Base-by-base conservation (phyloP, 1,284 basidiomycete species). In the Moniliophthora roreri region DNA sequence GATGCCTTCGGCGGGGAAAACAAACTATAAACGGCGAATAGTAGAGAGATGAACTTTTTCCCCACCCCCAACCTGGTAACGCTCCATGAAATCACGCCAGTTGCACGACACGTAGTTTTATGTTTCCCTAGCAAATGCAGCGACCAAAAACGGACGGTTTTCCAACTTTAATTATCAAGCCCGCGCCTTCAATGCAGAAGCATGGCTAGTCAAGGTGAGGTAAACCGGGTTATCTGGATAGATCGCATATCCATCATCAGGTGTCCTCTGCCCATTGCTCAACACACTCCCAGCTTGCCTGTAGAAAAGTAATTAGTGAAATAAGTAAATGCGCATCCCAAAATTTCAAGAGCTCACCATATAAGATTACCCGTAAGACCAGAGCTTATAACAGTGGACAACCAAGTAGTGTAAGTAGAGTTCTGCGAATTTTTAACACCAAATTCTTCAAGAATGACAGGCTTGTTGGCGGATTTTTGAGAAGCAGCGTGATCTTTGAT, bases 281-380 rank as follows among this genome's bases (percentile, higher is more conserved):
- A 46, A 24, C 8, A 46, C 26, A 24, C 11, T 28, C 2, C 44
- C 44, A 18, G 44, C 44, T 46, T 46, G 44, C 44, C 44, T 46
- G 21, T 15, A 46, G 10, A 46, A 40, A 9, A 16, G 9, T 4
- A 32, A 28, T 16, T 46, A 6, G 28, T 32, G 11, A 6, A 6
- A 32, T 32, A 11, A 11, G 13, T 15, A 15, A 7, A 28, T 18
- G 16, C 13, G 18, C 10, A 13, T 16, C 24, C 13, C 15, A 13
- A 46, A 46, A 28, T n/a, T n/a, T n/a, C n/a, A 15, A 21, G 4
- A 18, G 21, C 24, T 21, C 28, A 32, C 44, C 82, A 85, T 55
- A 81, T 81, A 45, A 83, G 72, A 57, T 82, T 78, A 16, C 81
- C 82, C n/a, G 80, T 73, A 26, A 84, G 60, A 1, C 80, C 80